Conservation (phyloP, 345 rosid species). For the Schrenkiella parvula region DNA sequence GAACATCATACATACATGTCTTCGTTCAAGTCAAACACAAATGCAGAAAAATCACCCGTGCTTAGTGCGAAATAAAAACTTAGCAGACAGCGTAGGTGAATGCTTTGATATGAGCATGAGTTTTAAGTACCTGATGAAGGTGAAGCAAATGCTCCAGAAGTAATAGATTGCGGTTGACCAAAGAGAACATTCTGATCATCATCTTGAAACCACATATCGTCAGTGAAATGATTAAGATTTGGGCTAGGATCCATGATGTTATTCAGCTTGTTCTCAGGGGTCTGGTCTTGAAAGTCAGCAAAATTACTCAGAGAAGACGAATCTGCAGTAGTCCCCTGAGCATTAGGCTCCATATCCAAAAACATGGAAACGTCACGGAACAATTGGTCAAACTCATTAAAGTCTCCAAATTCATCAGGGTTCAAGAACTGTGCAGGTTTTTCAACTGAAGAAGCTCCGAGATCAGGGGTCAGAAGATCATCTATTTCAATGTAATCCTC, state of each 20-base stretch:
- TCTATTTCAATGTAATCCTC: conserved; percentile 86
- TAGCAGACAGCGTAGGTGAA: neutral
- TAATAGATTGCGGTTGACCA: conserved; percentile 15
- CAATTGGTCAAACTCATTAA: conserved; percentile 30
- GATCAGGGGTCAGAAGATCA: conserved; percentile 56
- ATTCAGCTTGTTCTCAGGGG: neutral
- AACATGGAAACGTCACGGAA: conserved; percentile 27
- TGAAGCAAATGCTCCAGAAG: conserved; percentile 17
- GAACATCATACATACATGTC: conserved; percentile 3
- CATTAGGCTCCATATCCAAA: conserved; percentile 23
- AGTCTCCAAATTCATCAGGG: conserved; percentile 19
- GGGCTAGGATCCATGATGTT: conserved; percentile 21
- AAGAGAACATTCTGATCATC: conserved; percentile 13
- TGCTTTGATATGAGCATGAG: conserved; percentile 3
- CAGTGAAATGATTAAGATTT: neutral
- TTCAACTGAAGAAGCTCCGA: conserved; percentile 13
- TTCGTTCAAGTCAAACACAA: neutral
- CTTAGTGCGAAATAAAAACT: neutral
- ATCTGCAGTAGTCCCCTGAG: neutral
- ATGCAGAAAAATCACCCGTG: neutral
- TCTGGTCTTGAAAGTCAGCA: conserved; percentile 6
- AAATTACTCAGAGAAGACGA: neutral
- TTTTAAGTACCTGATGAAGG: conserved; percentile 30
- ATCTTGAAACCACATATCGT: conserved; percentile 20
- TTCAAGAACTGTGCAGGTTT: neutral